Base-by-base conservation (phyloP, 306 rosid genomes). In the Castanea crenata region DNA sequence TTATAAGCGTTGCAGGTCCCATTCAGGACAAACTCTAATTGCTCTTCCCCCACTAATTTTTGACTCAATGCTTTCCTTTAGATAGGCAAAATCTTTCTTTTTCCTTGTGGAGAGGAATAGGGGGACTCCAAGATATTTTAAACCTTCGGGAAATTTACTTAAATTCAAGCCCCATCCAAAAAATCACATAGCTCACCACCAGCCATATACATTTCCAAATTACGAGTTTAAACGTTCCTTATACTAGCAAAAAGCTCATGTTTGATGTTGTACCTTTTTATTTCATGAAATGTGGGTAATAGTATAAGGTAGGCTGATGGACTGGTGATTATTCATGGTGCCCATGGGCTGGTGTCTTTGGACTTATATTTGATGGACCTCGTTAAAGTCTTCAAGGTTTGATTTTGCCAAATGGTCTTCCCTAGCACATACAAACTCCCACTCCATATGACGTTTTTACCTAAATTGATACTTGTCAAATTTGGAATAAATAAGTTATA, bases 161-260 rank as follows among this genome's bases (percentile, higher is more conserved):
- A 9, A 46, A 46, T 88, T 94, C 86, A 88, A 38, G 44, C 44
- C 2, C 2, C 44, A 38, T 38, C 10, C 44, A 38, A 38, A 38
- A 38, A 38, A 38, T 38, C 44, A 38, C 44, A 38, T 38, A 38
- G 44, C 44, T 38, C 44, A 38, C 44, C 10, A 38, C 44, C 44
- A 1, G 44, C 44, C 44, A 38, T 38, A 6, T 38, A 6, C 10
- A 38, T 38, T 38, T 38, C 44, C 44, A 38, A 38, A 38, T 38
- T 38, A 1, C 10, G 0, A 38, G 6, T 38, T 94, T 92, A 90
- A 81, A 84, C 80, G 69, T 38, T 13, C 9, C 72, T 56, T 59
- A 19, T 54, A 49, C 46, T 72, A 58, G 1, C 38, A 46, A 21
- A 10, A 67, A 58, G 5, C 29, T 54, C 16, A 25, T 76, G 9